These are phyloP conservation scores for Chlorella sorokiniana DNA, from an alignment of 139 green algal species.

Conservation along the genomic window DNA sequence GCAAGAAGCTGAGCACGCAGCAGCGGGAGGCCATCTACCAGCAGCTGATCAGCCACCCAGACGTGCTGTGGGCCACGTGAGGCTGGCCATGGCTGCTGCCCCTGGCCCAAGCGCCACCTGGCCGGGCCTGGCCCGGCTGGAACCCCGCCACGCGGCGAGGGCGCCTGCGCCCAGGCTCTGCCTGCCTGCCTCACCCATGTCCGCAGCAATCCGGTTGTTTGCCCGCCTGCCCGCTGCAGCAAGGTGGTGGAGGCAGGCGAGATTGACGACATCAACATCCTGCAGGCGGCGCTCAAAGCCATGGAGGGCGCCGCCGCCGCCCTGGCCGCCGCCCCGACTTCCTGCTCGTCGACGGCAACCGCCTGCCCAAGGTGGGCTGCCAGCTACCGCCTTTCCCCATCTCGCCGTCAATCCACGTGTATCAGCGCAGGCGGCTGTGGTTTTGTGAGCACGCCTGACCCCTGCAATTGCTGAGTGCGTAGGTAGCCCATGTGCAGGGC, in stretches of 20 bases:
- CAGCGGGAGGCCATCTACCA: slow-evolving; percentile 73
- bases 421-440: too few species aligned
- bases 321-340: slow-evolving; percentile 58
- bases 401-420: too few species aligned
- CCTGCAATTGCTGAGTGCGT: background rate
- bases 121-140: too few species aligned
- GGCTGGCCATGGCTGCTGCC: slow-evolving; percentile 12
- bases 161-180: background rate
- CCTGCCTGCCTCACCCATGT: background rate
- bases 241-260: slow-evolving; percentile 60
- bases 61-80: slow-evolving; percentile 64
- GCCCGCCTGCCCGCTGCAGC: slow-evolving; percentile 42
- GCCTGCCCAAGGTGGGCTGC: slow-evolving; percentile 46
- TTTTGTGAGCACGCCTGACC: background rate
- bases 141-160: too few species aligned
- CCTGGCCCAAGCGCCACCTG: too few species aligned
- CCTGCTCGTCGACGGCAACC: slow-evolving; percentile 83
- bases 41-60: slow-evolving; percentile 59
- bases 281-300: slow-evolving; percentile 77
- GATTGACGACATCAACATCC: slow-evolving; percentile 95
- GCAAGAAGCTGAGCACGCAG: slow-evolving; percentile 81
- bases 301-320: slow-evolving; percentile 66
- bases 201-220: background rate
- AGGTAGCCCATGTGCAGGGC: slow-evolving; percentile 34
- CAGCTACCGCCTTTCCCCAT: background rate